phyloP scores from a whole-genome alignment of 441 rosid species.

The Pelargonium cotyledonis region DNA sequence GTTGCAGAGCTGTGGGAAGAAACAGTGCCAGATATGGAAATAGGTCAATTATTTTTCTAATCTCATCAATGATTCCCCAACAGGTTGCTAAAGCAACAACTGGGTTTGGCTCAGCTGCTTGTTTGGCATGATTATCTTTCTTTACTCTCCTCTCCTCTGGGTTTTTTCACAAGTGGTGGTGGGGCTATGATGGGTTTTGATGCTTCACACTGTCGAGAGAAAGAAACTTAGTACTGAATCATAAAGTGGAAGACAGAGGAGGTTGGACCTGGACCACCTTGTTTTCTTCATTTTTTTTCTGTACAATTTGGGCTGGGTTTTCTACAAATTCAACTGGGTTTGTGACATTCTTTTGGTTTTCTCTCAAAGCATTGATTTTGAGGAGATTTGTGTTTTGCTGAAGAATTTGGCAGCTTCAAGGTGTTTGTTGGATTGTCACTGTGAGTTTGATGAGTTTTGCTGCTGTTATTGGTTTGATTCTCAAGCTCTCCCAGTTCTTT shows the following conservation, averaged over 20 bases:
- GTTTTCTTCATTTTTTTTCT: conserved; percentile 22
- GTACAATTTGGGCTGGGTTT: conserved; percentile 16
- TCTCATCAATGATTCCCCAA: conserved; percentile 46
- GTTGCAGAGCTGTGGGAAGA: conserved; percentile 27
- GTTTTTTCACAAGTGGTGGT: background rate
- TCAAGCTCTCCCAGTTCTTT: conserved; percentile 25
- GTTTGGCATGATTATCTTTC: conserved; percentile 40
- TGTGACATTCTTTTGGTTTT: conserved; percentile 18
- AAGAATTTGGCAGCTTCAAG: conserved; percentile 9
- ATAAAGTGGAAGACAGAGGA: conserved; percentile 25
- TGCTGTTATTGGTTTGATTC: conserved; percentile 23
- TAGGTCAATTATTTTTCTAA: conserved; percentile 18
- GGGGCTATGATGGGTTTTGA: conserved; percentile 24
- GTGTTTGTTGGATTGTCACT: conserved; percentile 2
- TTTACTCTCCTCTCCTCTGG: conserved; percentile 23
- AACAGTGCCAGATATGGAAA: conserved; percentile 24
- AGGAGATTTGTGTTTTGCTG: conserved; percentile 24
- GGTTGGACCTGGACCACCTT: conserved; percentile 29
- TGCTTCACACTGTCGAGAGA: background rate
- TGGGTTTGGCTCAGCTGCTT: conserved; percentile 40
- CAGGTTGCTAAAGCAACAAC: conserved; percentile 32
- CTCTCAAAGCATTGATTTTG: conserved; percentile 21
- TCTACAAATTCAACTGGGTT: background rate
- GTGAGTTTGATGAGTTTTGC: background rate
- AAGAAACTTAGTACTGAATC: conserved; percentile 20